A percentile compares a stretch with the other conserved stretches of the same genome.
Evolutionary conservation across 2,329 filamentous ascomycete species (phyloP).

Genomic region (Fusarium transvaalense): DNA sequence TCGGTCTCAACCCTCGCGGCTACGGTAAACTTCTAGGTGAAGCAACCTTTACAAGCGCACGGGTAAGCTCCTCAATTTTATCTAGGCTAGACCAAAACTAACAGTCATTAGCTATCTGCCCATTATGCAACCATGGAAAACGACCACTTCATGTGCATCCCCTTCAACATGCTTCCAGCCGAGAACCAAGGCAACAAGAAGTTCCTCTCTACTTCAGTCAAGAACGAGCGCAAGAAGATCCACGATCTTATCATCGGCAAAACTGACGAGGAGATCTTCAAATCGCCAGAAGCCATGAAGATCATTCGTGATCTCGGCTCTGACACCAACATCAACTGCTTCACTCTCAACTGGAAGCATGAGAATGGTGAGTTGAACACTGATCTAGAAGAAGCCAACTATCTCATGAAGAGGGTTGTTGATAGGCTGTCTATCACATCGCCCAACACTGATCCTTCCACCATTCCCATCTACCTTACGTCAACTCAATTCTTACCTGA

Average conservation of each 20-base stretch:
- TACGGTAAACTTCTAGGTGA: slow-evolving; percentile 59
- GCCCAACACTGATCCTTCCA: slow-evolving; percentile 54
- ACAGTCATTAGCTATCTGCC: slow-evolving; percentile 52
- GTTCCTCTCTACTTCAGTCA: slow-evolving; percentile 40
- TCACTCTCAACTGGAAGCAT: slow-evolving; percentile 59
- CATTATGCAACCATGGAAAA: slow-evolving; percentile 57
- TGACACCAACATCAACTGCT: slow-evolving; percentile 62
- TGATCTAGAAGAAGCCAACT: slow-evolving; percentile 62
- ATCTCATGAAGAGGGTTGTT: slow-evolving; percentile 60
- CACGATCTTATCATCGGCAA: slow-evolving; percentile 54
- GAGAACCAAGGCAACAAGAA: slow-evolving; percentile 45
- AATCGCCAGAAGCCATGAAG: slow-evolving; percentile 52
- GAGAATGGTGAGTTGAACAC: neutral
- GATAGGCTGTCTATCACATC: slow-evolving; percentile 58
- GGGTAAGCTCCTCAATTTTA: slow-evolving; percentile 42
- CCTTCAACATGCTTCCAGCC: slow-evolving; percentile 58
- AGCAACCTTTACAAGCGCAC: slow-evolving; percentile 58
- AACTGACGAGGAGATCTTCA: slow-evolving; percentile 54
- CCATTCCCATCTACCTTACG: slow-evolving; percentile 59
- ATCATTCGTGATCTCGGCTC: slow-evolving; percentile 58
- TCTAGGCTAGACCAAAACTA: neutral
- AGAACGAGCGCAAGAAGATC: slow-evolving; percentile 56
- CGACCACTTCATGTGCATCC: slow-evolving; percentile 55
- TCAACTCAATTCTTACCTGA: slow-evolving; percentile 58
- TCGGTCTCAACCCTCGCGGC: slow-evolving; percentile 56